Evolutionary conservation across 106 monocot species (phyloP).

Genomic region (Dendrobium chrysotoxum): DNA sequence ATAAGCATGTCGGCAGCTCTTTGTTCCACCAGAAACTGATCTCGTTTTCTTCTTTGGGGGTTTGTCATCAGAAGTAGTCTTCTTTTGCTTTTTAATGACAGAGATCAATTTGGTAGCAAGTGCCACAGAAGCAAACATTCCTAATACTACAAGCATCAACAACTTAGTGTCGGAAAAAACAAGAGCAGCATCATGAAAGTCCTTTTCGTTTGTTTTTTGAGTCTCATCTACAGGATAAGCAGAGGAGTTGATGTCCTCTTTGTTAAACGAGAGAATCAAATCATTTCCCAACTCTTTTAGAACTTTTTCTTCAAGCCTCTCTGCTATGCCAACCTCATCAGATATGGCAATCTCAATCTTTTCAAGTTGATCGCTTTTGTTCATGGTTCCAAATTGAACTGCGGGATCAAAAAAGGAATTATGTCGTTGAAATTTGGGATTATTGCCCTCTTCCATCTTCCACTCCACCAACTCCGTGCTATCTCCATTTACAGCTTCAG

Average conservation of each 20-base stretch:
- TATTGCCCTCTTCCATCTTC: neutral
- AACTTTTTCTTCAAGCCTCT: neutral
- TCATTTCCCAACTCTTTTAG: neutral
- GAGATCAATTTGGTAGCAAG: slow-evolving; percentile 12
- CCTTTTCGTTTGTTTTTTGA: neutral
- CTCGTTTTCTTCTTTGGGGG: neutral
- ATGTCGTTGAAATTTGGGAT: neutral
- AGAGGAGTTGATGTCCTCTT: neutral
- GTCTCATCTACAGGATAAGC: neutral
- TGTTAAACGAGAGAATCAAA: too few relatives aligned
- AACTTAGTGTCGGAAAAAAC: too few relatives aligned
- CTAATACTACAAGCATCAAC: neutral
- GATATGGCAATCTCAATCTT: neutral
- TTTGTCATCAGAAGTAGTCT: neutral
- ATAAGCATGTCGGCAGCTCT: slow-evolving; percentile 3
- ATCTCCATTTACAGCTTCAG: neutral
- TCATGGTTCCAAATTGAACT: too few relatives aligned
- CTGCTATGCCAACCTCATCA: neutral
- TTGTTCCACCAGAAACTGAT: slow-evolving; percentile 11
- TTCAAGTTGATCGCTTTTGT: neutral
- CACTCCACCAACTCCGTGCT: neutral
- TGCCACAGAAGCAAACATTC: slow-evolving; percentile 13
- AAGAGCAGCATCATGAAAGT: neutral
- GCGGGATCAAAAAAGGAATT: neutral
- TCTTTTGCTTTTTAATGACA: slow-evolving; percentile 17